These are phyloP conservation scores for Leptographium procerum DNA, from an alignment of 2,329 filamentous ascomycete genomes.

Conservation along the genomic window DNA sequence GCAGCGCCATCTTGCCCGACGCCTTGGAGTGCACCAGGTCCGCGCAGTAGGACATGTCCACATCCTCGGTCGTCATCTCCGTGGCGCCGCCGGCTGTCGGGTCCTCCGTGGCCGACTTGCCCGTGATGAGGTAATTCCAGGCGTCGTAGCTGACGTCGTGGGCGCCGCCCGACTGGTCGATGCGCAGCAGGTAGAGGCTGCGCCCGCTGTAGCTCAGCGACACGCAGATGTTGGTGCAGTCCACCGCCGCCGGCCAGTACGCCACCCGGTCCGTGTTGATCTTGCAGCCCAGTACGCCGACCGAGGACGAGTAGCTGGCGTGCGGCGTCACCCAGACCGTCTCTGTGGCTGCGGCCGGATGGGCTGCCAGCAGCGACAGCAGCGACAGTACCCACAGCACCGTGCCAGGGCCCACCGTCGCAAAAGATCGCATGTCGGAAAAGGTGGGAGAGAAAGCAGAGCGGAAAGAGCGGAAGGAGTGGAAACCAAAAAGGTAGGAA, in stretches of 20 bases:
- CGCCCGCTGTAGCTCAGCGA: conserved; percentile 36
- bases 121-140: conserved; percentile 42
- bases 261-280: conserved; percentile 47
- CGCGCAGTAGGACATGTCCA: conserved; percentile 32
- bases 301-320: conserved; percentile 40
- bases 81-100: conserved; percentile 36
- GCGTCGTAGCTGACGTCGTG: conserved; percentile 49
- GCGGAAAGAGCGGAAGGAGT: neutral
- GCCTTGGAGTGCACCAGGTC: conserved; percentile 32
- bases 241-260: conserved; percentile 41
- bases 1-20: conserved; percentile 7
- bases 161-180: conserved; percentile 44
- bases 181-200: conserved; percentile 41
- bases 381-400: no score
- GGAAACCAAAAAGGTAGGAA: neutral
- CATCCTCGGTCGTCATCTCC: conserved; percentile 33
- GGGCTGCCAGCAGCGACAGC: neutral
- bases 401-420: neutral
- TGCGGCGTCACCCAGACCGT: conserved; percentile 39
- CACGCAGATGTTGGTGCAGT: conserved; percentile 45
- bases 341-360: conserved; percentile 1
- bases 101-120: conserved; percentile 31
- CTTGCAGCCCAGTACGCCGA: conserved; percentile 47
- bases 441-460: neutral
- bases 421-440: neutral